Percentiles rank a stretch among this genome's conserved stretches.
These are phyloP conservation scores for Phytophthora sojae DNA, from an alignment of 352 stramenopile genomes.

Conservation along the genomic window DNA sequence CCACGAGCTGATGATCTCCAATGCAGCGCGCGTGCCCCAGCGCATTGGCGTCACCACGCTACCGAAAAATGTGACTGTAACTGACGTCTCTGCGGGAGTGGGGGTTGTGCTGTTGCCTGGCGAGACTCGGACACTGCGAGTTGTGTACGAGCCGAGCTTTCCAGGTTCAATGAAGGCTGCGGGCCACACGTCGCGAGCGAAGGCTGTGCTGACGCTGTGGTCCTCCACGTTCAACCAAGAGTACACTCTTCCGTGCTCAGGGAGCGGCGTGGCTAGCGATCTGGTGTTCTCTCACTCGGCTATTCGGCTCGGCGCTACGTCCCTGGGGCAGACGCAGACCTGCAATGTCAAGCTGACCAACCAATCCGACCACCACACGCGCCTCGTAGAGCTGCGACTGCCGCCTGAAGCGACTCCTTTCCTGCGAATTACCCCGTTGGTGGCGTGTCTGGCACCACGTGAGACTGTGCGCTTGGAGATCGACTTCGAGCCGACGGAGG, in stretches of 20 bases:
- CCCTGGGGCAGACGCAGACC: conserved; percentile 46
- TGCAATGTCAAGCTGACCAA: conserved; percentile 46
- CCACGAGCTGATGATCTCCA: conserved; percentile 40
- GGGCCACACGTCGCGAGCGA: conserved; percentile 5
- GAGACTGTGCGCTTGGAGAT: conserved; percentile 80
- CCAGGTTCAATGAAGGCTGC: conserved; percentile 11
- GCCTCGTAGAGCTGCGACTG: conserved; percentile 39
- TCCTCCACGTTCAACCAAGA: conserved; percentile 50
- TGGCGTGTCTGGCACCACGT: conserved; percentile 55
- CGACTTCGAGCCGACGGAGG: conserved; percentile 67
- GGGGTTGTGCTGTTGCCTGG: conserved; percentile 41
- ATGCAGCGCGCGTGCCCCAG: conserved; percentile 42
- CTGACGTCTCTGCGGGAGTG: conserved; percentile 38
- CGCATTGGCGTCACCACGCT: conserved; percentile 39
- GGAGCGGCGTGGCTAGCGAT: conserved; percentile 34
- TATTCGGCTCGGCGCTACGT: conserved; percentile 47
- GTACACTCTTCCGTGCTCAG: conserved; percentile 29
- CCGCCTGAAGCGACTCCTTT: conserved; percentile 40
- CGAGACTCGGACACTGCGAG: conserved; percentile 24
- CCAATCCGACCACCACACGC: conserved; percentile 30
- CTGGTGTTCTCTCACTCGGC: conserved; percentile 46
- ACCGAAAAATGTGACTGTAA: conserved; percentile 36
- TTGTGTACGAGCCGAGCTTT: conserved; percentile 47
- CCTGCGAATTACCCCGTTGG: conserved; percentile 70
- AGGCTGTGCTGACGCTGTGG: conserved; percentile 36